Evolutionary conservation across 306 rosid genomes (phyloP).

Genomic region (Pyrus pyrifolia): DNA sequence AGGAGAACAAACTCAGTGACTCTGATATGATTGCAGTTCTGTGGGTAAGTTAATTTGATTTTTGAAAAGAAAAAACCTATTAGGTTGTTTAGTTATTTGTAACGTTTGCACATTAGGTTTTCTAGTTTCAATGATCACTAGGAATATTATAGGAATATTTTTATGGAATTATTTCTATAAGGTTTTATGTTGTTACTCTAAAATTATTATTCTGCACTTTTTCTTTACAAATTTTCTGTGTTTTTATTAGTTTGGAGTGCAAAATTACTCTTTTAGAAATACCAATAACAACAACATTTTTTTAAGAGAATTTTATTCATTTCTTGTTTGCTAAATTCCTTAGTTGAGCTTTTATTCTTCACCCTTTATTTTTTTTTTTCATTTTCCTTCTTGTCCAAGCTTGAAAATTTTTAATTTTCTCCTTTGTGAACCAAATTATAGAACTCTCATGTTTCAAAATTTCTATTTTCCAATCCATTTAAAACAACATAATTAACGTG

Average conservation of each 20-base stretch:
- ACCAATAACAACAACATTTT: no score
- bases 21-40: conserved; percentile 79
- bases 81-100: not conserved
- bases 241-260: not conserved
- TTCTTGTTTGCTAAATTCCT: not conserved
- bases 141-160: not conserved
- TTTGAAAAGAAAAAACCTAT: not conserved
- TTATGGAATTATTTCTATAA: not conserved
- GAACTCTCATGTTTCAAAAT: not conserved
- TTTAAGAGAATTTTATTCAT: not conserved
- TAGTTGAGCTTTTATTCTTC: not conserved
- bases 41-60: conserved; percentile 44
- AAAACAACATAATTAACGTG: not conserved
- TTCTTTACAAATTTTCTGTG: not conserved
- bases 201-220: not conserved
- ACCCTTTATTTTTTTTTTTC: not conserved
- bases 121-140: not conserved
- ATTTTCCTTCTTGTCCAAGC: not conserved
- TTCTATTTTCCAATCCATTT: not conserved
- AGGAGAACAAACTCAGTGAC: conserved; percentile 45
- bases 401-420: not conserved
- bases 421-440: not conserved
- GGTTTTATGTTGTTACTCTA: not conserved
- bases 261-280: no score
- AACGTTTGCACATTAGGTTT: not conserved